Base-by-base conservation (phyloP, 179 eudicot genomes). In the Drosera spatulata region DNA sequence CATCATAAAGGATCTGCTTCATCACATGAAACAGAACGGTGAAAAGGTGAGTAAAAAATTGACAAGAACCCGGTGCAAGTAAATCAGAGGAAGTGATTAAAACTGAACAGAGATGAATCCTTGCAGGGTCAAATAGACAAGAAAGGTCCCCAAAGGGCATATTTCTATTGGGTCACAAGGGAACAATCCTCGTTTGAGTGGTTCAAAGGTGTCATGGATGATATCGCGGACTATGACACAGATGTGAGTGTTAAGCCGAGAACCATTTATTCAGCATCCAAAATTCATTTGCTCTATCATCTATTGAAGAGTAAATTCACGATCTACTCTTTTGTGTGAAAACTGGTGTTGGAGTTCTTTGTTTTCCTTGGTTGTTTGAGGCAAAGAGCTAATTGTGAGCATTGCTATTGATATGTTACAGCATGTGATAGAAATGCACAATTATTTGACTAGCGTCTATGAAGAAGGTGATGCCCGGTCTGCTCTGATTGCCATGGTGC, bases 161-260 rank as follows among this genome's bases (percentile, higher is more conserved):
- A 93, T 67, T 93, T 89, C 61, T 81, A 85, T 70, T 94, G 99
- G 99, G 91, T 90, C 50, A 94, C 99, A 46, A 81, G 97, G 76
- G 99, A 90, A 77, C 99, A 94, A 82, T 91, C 79, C 59, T 94
- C 97, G 10, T 94, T 94, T 44, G 95, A 94, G 10, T 94, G 97
- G 97, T 94, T 94, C 70, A 90, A 87, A 74, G 99, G 99, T 2
- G 99, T 94, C 58, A 85, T 90, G 99, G 90, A 94, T 62, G 99
- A 94, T 65, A 69, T 90, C 50, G 86, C 91, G 47, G 91, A 94
- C 58, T 69, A 80, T 43, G 99, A 93, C 64, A 59, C 68, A 53
- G 76, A 81, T 63, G 99, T 93, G 60, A 14, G 90, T 77, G 22
- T 8, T 57, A 10, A 50, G 11, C n/a, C 10, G 53, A 50, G 49